Evolutionary conservation across 2,329 filamentous ascomycete genomes (phyloP).

Genomic region (Remersonia thermophila): DNA sequence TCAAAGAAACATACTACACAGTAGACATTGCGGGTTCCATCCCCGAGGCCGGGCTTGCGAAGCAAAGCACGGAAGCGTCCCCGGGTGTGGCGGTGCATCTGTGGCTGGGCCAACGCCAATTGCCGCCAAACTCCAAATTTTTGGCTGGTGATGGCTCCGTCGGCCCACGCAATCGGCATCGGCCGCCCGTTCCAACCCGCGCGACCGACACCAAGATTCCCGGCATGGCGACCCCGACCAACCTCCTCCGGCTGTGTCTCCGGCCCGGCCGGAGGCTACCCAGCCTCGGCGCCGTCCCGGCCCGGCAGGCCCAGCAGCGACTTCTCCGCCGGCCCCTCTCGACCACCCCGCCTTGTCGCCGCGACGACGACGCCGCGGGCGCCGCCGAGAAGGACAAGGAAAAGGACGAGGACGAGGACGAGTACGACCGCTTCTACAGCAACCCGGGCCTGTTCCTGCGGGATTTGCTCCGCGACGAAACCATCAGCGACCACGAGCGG

Average conservation of each 20-base stretch:
- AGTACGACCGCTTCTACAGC: constrained; percentile 6
- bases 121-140: constrained; percentile 11
- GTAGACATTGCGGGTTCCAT: too few relatives aligned
- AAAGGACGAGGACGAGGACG: constrained; percentile 4
- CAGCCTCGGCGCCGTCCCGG: constrained; percentile 3
- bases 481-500: constrained; percentile 16
- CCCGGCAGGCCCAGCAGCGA: neutral
- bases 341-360: constrained; percentile 11
- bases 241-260: constrained; percentile 28
- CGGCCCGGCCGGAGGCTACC: constrained; percentile 22
- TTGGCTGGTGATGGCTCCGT: constrained; percentile 8
- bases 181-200: neutral
- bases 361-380: constrained; percentile 10
- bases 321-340: neutral
- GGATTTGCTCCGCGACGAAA: constrained; percentile 8
- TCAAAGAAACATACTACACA: too few relatives aligned
- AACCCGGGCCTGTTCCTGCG: constrained; percentile 12
- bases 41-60: too few relatives aligned
- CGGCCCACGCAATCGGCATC: constrained; percentile 7
- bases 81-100: neutral
- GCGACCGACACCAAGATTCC: too few relatives aligned
- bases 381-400: constrained; percentile 3
- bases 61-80: too few relatives aligned
- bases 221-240: constrained; percentile 29
- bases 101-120: constrained; percentile 7